Evolutionary conservation across 140 eudicot species (phyloP), one percentile per base, ranked within the genome.

Genomic region (Bidens hawaiensis): DNA sequence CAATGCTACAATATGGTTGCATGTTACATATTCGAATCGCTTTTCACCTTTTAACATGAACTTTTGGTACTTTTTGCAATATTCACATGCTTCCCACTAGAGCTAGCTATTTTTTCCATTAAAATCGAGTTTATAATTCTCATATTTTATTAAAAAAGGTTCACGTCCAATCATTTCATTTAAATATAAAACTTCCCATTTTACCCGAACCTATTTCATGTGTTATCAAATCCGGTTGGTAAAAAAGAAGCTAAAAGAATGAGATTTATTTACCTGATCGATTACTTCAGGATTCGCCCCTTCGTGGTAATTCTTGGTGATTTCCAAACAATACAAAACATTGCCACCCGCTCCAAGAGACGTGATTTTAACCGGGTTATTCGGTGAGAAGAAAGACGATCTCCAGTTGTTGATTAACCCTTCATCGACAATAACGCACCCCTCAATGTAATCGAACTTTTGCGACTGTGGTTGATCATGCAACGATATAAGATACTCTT

Each of bases 331-430:
- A 33, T 91, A 91, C 27, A 91, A 70, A 2, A 81, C 85, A 13
- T 85, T 84, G 1, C 81, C 85, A 54, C 58, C 55, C 24, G 83
- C 79, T 24, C 81, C 76, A 22, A 84, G 70, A 10, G 96, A 84
- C n/a, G 96, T 80, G 31, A 88, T 78, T 70, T 85, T 88, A 23
- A 93, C 87, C 0, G 96, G 99, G 43, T 91, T 87, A 18, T 55
- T 74, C 1, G 94, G 89, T 1, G 96, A 87, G 58, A 88, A 85
- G 54, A 87, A 91, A 1, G 99, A 87, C 12, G 99, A 91, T 62
- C 96, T 79, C 96, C 99, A 88, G 12, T 91, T 88, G 78, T 91
- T 88, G 27, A 88, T 72, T 0, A 85, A 66, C 0, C 99, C 95
- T 75, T 82, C 87, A 55, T 91, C 95, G 1, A 87, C 95, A 4